Evolutionary conservation across 1,284 basidiomycete genomes (phyloP), one percentile per base, ranked within the genome.

Genomic region (Inonotus hispidus): DNA sequence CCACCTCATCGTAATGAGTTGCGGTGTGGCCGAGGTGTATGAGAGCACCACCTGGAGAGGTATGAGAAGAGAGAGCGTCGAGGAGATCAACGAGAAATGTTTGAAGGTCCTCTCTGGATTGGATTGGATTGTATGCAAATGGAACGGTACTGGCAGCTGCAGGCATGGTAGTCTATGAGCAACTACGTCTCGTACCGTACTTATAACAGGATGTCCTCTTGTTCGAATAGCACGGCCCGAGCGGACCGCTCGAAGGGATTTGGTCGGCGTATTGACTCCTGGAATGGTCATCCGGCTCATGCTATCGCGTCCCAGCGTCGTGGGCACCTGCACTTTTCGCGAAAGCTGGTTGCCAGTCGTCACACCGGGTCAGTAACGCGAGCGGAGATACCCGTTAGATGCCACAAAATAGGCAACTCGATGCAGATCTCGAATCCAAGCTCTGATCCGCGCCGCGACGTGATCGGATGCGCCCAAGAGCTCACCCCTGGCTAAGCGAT

Each of bases 1-100:
- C 88, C 8, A 77, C 73, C 59, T 88, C 83, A 69, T 92, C 89
- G 69, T 83, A 91, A 70, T 90, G 89, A 0, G 88, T 90, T 2
- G 83, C 88, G 0, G 88, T 89, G 69, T 84, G 77, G 2, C 86
- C 87, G 4, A 90, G 76, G 61, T 87, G 84, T 64, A 91, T 80
- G 43, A 85, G 79, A 5, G 88, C 83, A 8, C 88, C 87, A 53
- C 86, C 86, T 0, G 85, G 82, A 10, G 88, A 90, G 0, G 88
- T 90, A 67, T 89, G 85, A 0, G 79, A 68, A 0, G 77, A 84
- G 25, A 90, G 78, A 0, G 88, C 84, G 68, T 90, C 82, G 38
- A 92, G 82, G 8, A 90, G 72, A 38, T 73, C 80, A 45, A 74
- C 74, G 32, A 87, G 77, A 65, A 84, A 89, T 29, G 70, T 68